These are phyloP conservation scores for Saccharomyces hybrid DNA, from an alignment of 1,139 yeast genomes.

Conservation along the genomic window DNA sequence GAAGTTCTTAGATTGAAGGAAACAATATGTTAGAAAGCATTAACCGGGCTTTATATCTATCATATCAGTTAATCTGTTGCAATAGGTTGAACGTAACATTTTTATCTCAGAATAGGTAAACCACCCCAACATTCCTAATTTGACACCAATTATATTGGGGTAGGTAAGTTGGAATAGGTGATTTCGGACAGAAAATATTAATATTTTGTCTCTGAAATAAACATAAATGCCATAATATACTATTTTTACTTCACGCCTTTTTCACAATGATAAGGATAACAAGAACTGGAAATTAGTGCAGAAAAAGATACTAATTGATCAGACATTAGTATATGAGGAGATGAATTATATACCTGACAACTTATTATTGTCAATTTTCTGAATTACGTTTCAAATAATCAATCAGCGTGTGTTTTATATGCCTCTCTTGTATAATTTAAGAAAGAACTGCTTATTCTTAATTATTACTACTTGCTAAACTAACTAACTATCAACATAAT, in stretches of 20 bases:
- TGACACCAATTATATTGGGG: neutral
- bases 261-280: neutral
- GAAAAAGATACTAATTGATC: neutral
- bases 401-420: too few relatives aligned
- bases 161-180: neutral
- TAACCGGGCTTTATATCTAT: neutral
- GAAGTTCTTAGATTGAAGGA: neutral
- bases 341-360: too few relatives aligned
- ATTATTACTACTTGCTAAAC: neutral
- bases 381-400: neutral
- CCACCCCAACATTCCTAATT: neutral
- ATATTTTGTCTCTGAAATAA: neutral
- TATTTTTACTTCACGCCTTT: neutral
- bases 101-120: too few relatives aligned
- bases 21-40: neutral
- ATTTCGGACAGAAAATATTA: neutral
- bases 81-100: neutral
- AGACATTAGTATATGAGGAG: neutral
- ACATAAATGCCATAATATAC: neutral
- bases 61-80: neutral
- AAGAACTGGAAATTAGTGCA: neutral
- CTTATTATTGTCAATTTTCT: neutral
- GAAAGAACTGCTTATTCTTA: too few relatives aligned
- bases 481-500: neutral
- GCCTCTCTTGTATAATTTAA: too few relatives aligned